These are phyloP conservation scores for Neckera pumila DNA, from an alignment of 225 moss, liverwort and hornwort genomes.

Conservation along the genomic window DNA sequence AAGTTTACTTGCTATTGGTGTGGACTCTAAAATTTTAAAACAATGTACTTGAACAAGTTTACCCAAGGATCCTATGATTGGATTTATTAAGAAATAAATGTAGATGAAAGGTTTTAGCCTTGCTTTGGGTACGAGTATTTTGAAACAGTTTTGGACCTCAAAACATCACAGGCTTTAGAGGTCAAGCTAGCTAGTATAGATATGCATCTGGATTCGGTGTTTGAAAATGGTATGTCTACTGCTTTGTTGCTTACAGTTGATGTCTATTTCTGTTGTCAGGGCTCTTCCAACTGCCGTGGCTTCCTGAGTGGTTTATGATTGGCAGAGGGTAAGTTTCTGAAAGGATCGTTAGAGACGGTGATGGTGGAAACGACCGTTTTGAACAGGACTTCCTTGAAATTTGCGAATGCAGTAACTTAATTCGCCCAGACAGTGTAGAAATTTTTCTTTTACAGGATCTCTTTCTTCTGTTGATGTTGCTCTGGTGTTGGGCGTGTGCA, in stretches of 20 bases:
- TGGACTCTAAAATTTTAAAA: too few relatives aligned
- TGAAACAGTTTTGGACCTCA: neutral
- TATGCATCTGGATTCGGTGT: neutral
- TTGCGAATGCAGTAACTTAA: neutral
- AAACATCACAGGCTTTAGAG: fast-evolving
- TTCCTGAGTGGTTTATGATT: constrained; percentile 13
- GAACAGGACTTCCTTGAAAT: neutral
- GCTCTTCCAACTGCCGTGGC: constrained; percentile 29
- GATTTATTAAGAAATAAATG: neutral
- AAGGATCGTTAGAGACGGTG: neutral
- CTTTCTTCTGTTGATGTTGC: neutral
- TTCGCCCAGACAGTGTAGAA: neutral
- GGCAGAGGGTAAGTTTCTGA: neutral
- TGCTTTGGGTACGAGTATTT: neutral
- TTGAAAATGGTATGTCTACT: neutral
- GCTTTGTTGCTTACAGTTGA: neutral
- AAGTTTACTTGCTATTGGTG: neutral
- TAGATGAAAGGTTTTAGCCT: neutral
- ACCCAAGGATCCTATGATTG: fast-evolving
- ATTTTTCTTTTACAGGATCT: neutral
- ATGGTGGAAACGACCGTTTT: neutral
- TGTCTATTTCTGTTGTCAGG: constrained; percentile 17
- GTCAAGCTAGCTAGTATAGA: neutral
- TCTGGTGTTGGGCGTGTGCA: constrained; percentile 9
- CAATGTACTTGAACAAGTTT: neutral